Evolutionary conservation across 768 basidiomycete genomes (phyloP).

Genomic region (Coprinopsis cinerea): DNA sequence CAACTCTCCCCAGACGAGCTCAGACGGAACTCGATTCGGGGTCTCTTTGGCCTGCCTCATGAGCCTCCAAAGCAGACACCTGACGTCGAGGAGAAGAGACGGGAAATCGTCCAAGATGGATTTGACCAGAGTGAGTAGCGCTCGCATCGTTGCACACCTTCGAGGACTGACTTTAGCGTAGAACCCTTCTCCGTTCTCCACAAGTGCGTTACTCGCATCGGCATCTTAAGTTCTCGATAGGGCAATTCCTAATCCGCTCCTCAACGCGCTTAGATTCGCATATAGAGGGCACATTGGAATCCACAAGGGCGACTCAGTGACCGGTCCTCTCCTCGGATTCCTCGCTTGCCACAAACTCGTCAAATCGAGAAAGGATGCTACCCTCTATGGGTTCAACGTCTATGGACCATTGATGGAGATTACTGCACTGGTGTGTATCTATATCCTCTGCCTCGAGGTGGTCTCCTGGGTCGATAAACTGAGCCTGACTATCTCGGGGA

Average conservation of each 20-base stretch:
- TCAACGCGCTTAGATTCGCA: too few relatives aligned
- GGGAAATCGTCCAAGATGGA: too few relatives aligned
- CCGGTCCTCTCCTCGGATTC: conserved; percentile 6
- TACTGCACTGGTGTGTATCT: background rate
- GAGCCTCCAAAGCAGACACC: background rate
- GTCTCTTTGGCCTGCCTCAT: background rate
- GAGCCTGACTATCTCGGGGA: background rate
- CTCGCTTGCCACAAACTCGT: conserved; percentile 7
- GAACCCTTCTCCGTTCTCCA: too few relatives aligned
- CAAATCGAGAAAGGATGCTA: conserved; percentile 2
- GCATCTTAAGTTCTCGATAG: background rate
- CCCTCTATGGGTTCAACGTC: conserved; percentile 5
- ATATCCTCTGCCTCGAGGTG: background rate
- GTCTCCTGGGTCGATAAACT: background rate
- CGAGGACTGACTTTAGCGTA: too few relatives aligned
- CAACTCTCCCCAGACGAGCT: background rate
- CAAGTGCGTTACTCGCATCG: too few relatives aligned
- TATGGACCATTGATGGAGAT: conserved; percentile 8
- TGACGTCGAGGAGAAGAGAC: too few relatives aligned
- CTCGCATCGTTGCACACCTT: too few relatives aligned
- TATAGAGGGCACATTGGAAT: conserved; percentile 9
- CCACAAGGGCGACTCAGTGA: conserved; percentile 1
- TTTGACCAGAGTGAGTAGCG: too few relatives aligned
- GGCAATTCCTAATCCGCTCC: background rate
- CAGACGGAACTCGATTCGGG: background rate